Base-by-base conservation (phyloP, 2,329 filamentous ascomycete genomes). In the Drechslera avenae region DNA sequence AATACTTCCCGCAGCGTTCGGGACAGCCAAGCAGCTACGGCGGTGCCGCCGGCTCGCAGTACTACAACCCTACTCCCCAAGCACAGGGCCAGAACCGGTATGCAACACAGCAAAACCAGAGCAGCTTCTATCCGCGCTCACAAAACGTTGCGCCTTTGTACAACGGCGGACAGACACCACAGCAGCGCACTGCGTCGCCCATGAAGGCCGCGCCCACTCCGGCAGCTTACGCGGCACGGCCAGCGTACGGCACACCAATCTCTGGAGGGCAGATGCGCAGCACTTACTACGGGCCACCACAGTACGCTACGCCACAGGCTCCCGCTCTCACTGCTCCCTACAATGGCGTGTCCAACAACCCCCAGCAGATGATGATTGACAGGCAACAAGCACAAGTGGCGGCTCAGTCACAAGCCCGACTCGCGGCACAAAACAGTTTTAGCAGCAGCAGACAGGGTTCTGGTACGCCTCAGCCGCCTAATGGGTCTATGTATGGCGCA, bases 401-500 rank as follows among this genome's bases (percentile, higher is more conserved):
- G 5, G 59, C 64, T 9, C 72, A 74, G 41, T 64, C 69, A 19
- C 70, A 73, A 56, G 71, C 71, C 6, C 66, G 70, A 7, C 52
- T 73, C 14, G 68, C 70, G 13, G 69, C 71, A 28, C 69, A 73
- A 39, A 71, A 64, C 21, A 71, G 64, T 52, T 69, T 73, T 40
- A 66, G 57, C 34, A 67, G 56, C 37, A 68, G 58, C 42, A 62
- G 67, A 37, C 67, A 67, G 49, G 69, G 61, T 8, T 73, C 70
- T 14, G 69, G 69, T 3, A 74, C 72, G 14, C 72, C 72, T 4
- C 72, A 74, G 50, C 72, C 71, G 8, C 62, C 67, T 1, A 70
- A 64, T 21, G 60, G 64, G 3, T 64, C 64, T 16, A 65, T 31
- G 26, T 51, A 46, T 34, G 45, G 45, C 23, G 30, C 43, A 17